These are phyloP conservation scores for Leptomonas pyrrhocoris DNA, from an alignment of 208 protist genomes.

Conservation along the genomic window DNA sequence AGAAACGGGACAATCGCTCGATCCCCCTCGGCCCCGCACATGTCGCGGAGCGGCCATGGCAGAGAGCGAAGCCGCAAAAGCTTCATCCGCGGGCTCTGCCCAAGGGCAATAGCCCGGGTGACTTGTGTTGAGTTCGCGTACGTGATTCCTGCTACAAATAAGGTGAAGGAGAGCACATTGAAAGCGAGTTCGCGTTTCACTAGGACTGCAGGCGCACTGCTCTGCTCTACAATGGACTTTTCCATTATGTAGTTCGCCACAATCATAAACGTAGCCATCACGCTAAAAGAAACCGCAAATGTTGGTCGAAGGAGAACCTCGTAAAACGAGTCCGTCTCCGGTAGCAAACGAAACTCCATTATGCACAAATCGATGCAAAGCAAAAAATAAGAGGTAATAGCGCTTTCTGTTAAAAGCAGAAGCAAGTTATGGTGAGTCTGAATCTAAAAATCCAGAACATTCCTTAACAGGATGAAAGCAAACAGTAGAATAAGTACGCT, in stretches of 20 bases:
- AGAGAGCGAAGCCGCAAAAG: slow-evolving; percentile 31
- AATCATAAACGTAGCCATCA: slow-evolving; percentile 39
- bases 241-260: slow-evolving; percentile 50
- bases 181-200: slow-evolving; percentile 29
- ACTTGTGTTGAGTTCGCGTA: slow-evolving; percentile 45
- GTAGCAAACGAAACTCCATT: slow-evolving; percentile 46
- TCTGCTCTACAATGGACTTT: slow-evolving; percentile 37
- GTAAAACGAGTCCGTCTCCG: slow-evolving; percentile 46
- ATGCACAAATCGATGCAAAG: background rate
- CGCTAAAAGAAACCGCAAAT: slow-evolving; percentile 46
- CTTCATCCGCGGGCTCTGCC: slow-evolving; percentile 42
- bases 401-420: no score
- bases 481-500: no score
- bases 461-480: no score
- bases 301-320: slow-evolving; percentile 42
- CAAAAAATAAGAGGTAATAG: background rate
- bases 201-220: slow-evolving; percentile 37
- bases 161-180: slow-evolving; percentile 44
- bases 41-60: slow-evolving; percentile 37
- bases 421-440: no score
- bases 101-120: slow-evolving; percentile 42
- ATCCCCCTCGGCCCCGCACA: slow-evolving; percentile 44
- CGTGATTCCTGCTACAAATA: slow-evolving; percentile 32
- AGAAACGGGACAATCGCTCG: slow-evolving; percentile 41
- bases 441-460: no score